phyloP scores from a whole-genome alignment of 331 rosid genomes.

The Malus hybrid region DNA sequence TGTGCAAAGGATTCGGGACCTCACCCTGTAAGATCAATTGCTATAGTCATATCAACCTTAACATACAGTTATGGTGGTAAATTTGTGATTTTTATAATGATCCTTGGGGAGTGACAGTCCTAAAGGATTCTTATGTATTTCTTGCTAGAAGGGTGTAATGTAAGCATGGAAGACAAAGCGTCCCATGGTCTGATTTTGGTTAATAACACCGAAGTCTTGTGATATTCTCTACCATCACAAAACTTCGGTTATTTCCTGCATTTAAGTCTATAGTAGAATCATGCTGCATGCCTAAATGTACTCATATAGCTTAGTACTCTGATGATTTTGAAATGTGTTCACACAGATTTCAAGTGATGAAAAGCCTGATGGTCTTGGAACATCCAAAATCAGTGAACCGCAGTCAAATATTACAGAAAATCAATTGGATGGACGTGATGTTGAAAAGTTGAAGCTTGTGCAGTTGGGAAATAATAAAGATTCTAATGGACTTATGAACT shows the following conservation, averaged over 20 bases:
- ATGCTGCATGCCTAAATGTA: not conserved
- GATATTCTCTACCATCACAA: not conserved
- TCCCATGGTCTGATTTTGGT: not conserved
- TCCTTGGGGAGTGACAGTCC: not conserved
- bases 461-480: constrained; percentile 39
- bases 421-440: constrained; percentile 33
- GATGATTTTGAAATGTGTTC: constrained; percentile 19
- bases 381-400: constrained; percentile 39
- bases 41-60: not conserved
- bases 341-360: constrained; percentile 51
- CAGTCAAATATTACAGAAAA: constrained; percentile 33
- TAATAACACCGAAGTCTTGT: not conserved
- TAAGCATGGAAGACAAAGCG: not conserved
- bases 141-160: not conserved
- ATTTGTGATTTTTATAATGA: not conserved
- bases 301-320: constrained; percentile 12
- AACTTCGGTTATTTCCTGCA: constrained; percentile 5
- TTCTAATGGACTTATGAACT: constrained; percentile 48
- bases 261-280: not conserved
- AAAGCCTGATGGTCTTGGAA: constrained; percentile 43
- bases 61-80: not conserved
- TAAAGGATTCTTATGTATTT: not conserved
- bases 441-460: constrained; percentile 33
- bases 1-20: constrained; percentile 49
- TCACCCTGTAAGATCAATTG: constrained; percentile 47